These are phyloP conservation scores for Skeletonema costatum DNA, from an alignment of 108 stramenopile species.

Conservation along the genomic window DNA sequence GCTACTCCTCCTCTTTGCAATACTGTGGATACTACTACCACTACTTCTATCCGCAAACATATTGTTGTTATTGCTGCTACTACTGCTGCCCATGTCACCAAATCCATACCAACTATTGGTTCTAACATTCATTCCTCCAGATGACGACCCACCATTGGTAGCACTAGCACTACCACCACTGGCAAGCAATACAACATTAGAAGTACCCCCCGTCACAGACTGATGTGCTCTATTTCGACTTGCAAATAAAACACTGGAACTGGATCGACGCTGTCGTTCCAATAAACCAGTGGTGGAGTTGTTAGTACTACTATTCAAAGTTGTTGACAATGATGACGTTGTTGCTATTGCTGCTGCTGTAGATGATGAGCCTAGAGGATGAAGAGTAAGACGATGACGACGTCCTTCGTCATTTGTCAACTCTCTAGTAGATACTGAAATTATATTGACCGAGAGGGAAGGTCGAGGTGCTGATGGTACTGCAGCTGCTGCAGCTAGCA, in stretches of 20 bases:
- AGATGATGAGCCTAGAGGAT: neutral
- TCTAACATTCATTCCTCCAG: neutral
- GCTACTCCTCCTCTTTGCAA: neutral
- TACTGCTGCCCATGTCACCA: neutral
- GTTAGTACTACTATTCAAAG: too few relatives aligned
- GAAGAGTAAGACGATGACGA: neutral
- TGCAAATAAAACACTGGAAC: slow-evolving; percentile 33
- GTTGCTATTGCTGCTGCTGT: neutral
- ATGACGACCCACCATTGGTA: neutral
- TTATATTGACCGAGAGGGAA: neutral
- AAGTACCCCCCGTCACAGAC: slow-evolving; percentile 25
- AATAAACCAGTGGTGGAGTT: neutral
- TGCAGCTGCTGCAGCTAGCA: neutral
- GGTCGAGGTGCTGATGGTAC: neutral
- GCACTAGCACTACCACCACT: slow-evolving; percentile 1
- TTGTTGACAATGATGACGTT: neutral
- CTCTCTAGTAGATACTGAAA: neutral
- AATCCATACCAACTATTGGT: neutral
- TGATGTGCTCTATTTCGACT: slow-evolving; percentile 26
- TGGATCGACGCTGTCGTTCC: slow-evolving; percentile 1
- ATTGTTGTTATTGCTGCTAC: neutral
- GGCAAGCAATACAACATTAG: slow-evolving; percentile 12
- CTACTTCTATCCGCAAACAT: neutral
- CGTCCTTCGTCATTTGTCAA: neutral
- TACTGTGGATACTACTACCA: neutral